These are phyloP conservation scores for Glonium stellatum DNA, from an alignment of 495 filamentous ascomycete species.

Conservation along the genomic window DNA sequence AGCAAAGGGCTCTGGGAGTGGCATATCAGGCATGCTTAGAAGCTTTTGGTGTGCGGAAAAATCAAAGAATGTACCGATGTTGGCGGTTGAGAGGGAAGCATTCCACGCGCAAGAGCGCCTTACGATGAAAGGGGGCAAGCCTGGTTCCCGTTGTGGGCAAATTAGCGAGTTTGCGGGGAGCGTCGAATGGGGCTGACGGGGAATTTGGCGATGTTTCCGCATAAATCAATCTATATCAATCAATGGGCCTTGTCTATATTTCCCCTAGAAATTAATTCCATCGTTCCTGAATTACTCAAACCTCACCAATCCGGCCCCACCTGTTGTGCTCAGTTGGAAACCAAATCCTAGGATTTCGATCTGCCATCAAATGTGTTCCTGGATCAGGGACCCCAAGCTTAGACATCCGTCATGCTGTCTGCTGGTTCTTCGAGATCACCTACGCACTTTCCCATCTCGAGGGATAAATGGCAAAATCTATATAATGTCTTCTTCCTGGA, in stretches of 20 bases:
- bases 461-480: conserved; percentile 15
- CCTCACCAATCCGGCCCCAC: background rate
- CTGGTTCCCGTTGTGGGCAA: too few relatives aligned
- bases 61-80: too few relatives aligned
- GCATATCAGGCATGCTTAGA: too few relatives aligned
- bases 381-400: conserved; percentile 9
- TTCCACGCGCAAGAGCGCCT: too few relatives aligned
- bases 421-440: too few relatives aligned
- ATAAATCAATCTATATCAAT: conserved; percentile 29
- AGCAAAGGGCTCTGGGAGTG: too few relatives aligned
- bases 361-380: conserved; percentile 17
- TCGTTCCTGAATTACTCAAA: background rate
- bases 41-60: too few relatives aligned
- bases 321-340: conserved; percentile 12
- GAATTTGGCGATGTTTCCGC: conserved; percentile 6
- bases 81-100: too few relatives aligned
- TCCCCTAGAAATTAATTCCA: background rate
- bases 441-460: too few relatives aligned
- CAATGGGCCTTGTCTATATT: conserved; percentile 6
- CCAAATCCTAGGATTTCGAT: conserved; percentile 2
- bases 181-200: background rate
- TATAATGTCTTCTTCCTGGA: conserved; percentile 16
- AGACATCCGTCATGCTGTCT: too few relatives aligned
- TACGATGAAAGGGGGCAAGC: too few relatives aligned
- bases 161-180: too few relatives aligned